Evolutionary conservation across 306 rosid genomes (phyloP).

Genomic region (Prunus persica): DNA sequence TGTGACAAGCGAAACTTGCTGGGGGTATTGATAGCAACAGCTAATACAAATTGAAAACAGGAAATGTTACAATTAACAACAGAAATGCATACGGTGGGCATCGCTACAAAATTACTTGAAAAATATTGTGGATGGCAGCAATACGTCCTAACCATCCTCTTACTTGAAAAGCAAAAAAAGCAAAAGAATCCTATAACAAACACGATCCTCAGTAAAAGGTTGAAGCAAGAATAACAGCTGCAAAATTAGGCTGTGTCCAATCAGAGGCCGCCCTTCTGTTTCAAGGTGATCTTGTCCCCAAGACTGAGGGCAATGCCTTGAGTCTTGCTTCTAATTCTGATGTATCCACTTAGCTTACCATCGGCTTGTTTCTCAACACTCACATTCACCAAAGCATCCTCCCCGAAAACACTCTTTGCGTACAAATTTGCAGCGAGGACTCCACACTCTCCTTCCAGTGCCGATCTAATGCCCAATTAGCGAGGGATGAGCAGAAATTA

Average conservation of each 20-base stretch:
- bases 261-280: conserved; percentile 85
- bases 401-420: conserved; percentile 98
- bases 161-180: not conserved
- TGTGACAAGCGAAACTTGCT: not conserved
- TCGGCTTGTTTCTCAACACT: conserved; percentile 91
- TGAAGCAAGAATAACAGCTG: conserved; percentile 7
- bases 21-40: not conserved
- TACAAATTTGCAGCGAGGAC: conserved; percentile 93
- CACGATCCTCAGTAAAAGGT: not conserved
- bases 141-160: not conserved
- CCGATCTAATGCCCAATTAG: conserved; percentile 55
- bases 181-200: not conserved
- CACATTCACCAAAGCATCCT: conserved; percentile 94
- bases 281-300: conserved; percentile 97
- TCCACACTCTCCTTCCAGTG: conserved; percentile 95
- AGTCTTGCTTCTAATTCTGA: conserved; percentile 98
- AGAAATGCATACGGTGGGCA: not conserved
- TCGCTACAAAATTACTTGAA: conserved; percentile 5
- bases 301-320: conserved; percentile 99
- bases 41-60: not conserved
- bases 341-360: conserved; percentile 87
- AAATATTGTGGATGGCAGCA: not conserved
- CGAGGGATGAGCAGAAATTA: conserved; percentile 17
- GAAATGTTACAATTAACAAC: not conserved
- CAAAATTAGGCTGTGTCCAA: conserved; percentile 15